phyloP scores from a whole-genome alignment of 1,139 yeast species.

The Yamadazyma friedrichii region DNA sequence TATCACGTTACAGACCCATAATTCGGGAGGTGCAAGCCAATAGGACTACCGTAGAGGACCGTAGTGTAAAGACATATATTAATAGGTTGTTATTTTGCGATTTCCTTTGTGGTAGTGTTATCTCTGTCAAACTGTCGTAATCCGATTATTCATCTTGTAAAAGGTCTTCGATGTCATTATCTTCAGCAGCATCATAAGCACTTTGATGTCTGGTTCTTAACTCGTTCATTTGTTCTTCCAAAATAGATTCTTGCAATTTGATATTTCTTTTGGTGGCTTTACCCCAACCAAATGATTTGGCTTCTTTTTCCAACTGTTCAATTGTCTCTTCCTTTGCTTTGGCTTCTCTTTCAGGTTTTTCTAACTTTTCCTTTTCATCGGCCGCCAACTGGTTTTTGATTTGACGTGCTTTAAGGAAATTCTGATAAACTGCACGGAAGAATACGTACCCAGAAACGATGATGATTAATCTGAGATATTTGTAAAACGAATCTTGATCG shows the following conservation, averaged over 20 bases:
- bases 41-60: too few species aligned
- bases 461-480: constrained; percentile 39
- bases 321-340: constrained; percentile 28
- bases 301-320: constrained; percentile 36
- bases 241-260: constrained; percentile 51
- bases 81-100: too few species aligned
- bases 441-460: constrained; percentile 37
- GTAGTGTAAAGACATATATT: too few species aligned
- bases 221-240: constrained; percentile 45
- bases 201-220: constrained; percentile 43
- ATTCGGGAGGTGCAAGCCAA: too few species aligned
- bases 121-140: not conserved
- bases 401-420: constrained; percentile 51
- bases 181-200: constrained; percentile 57
- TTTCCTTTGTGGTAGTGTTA: too few species aligned
- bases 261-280: constrained; percentile 63
- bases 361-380: constrained; percentile 45
- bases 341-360: constrained; percentile 33
- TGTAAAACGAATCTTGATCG: constrained; percentile 32
- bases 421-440: constrained; percentile 36
- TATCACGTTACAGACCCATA: too few species aligned
- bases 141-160: constrained; percentile 42
- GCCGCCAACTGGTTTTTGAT: constrained; percentile 47
- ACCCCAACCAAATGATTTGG: constrained; percentile 72
- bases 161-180: constrained; percentile 64